A percentile compares a stretch with the other conserved stretches of the same genome.
These are phyloP conservation scores for Brassica hybrid DNA, from an alignment of 441 rosid species.

Conservation along the genomic window DNA sequence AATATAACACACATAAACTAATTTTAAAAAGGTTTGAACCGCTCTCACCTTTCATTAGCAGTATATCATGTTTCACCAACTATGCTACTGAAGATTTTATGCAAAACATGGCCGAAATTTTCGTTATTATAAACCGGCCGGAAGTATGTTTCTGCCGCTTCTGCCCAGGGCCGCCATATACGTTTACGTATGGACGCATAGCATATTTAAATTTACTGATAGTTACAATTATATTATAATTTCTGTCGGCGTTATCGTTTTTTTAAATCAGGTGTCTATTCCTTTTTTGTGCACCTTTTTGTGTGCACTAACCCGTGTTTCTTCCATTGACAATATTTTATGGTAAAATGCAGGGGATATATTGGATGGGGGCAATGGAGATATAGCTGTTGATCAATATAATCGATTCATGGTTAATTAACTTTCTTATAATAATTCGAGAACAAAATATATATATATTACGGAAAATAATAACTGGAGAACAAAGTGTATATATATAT, in stretches of 20 bases:
- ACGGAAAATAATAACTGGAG: background rate
- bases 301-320: background rate
- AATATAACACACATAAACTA: too few relatives aligned
- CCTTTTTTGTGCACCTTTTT: background rate
- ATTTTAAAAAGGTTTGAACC: too few relatives aligned
- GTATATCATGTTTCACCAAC: too few relatives aligned
- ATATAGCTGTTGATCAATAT: conserved; percentile 53
- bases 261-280: background rate
- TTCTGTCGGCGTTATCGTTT: conserved; percentile 1
- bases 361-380: conserved; percentile 46
- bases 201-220: background rate
- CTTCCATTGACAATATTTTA: conserved; percentile 1
- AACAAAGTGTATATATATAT: background rate
- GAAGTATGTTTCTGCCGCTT: too few relatives aligned
- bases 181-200: background rate
- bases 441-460: background rate
- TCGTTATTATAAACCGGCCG: too few relatives aligned
- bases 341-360: conserved; percentile 45
- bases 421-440: background rate
- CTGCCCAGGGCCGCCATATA: too few relatives aligned
- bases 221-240: background rate
- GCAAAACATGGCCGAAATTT: too few relatives aligned
- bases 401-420: conserved; percentile 48
- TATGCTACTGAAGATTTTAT: too few relatives aligned
- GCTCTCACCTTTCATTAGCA: too few relatives aligned